Conservation (phyloP, 257 asterid species). For the Rubia yunnanensis region DNA sequence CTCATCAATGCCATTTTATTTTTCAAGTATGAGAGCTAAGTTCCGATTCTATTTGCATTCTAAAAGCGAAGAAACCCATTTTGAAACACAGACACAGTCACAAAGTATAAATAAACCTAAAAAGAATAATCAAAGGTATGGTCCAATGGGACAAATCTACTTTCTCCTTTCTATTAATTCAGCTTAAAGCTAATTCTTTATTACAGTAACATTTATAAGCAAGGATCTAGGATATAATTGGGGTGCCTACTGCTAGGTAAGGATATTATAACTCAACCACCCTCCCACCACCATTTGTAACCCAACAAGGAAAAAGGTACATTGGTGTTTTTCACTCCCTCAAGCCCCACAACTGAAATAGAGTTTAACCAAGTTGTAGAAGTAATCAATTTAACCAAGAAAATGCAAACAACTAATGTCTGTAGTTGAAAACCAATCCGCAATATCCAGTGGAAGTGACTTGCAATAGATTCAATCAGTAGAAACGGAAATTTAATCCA, state of each 20-base stretch:
- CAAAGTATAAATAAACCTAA: background rate
- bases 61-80: background rate
- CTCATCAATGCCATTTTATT: background rate
- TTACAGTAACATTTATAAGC: background rate
- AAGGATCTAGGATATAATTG: too few relatives aligned
- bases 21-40: background rate
- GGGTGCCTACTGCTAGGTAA: too few relatives aligned
- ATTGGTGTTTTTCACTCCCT: background rate
- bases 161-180: background rate
- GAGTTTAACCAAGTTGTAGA: background rate
- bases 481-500: background rate
- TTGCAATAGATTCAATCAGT: background rate
- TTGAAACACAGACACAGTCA: background rate
- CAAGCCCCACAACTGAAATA: background rate
- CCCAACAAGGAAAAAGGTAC: background rate
- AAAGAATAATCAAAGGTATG: background rate
- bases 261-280: background rate
- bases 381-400: background rate
- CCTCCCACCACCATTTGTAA: background rate
- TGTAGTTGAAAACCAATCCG: background rate
- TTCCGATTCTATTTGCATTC: background rate
- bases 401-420: background rate
- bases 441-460: background rate
- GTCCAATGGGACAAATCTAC: background rate
- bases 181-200: background rate